Evolutionary conservation across 805 yeast species (phyloP), one percentile per base, ranked within the genome.

Genomic region (Pichia gijzeniarum): DNA sequence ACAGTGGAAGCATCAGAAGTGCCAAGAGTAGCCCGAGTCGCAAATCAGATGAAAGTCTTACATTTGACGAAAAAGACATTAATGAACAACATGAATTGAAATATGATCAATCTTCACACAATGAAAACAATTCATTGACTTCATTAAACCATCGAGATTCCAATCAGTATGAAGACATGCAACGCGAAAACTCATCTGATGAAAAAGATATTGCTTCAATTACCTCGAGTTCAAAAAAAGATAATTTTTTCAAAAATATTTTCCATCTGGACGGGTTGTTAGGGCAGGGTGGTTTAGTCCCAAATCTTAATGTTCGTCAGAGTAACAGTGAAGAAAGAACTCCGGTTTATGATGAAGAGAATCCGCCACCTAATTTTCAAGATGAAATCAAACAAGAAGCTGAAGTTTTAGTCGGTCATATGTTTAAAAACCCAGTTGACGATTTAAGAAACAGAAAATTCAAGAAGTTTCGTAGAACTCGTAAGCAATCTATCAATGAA

Each of bases 331-430:
- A 25, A 14, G 40, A 30, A n/a, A 14, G 7, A 2, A 13, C 34
- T 27, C 35, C 25, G 3, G 38, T 30, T 16, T 35, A 40, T 18
- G 52, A 41, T 19, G 39, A 36, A 18, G 58, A 67, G 46, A 63
- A 40, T 20, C 44, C 44, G 4, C 41, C 33, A 9, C 46, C 44
- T 3, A 37, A 47, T 40, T 47, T 43, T 19, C 47, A 49, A 8
- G 71, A 67, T 20, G 71, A 65, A 43, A 80, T 74, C 28, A 68
- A 69, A 22, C 66, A 69, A 32, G 82, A 80, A 50, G 87, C 86
- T 1, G 68, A 70, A 43, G 72, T 72, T 27, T 65, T 81, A 47
- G 73, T 81, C 6, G 64, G 40, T 18, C 41, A 21, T 8, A 45
- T 45, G 45, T 27, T 48, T n/a, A 37, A 21, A 18, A 40, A 32